Base-by-base conservation (phyloP, 106 monocot species). In the Agapanthus africanus region DNA sequence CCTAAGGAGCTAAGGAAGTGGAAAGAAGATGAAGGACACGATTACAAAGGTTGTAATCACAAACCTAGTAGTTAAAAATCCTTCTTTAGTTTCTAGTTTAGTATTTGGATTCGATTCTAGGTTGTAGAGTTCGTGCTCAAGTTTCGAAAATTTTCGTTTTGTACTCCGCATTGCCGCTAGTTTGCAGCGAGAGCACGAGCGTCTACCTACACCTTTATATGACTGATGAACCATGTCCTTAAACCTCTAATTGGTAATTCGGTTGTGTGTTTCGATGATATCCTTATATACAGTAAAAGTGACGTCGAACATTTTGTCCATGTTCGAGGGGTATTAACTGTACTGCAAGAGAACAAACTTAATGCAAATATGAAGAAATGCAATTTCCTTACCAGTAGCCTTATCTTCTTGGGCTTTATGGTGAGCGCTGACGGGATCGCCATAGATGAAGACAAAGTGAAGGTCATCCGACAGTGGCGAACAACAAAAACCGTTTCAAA, bases 211-310 rank as follows among this genome's bases (percentile, higher is more conserved):
- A 42, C 42, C 15, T 42, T 42, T 42, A 42, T 42, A 7, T 8
- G 15, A 42, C 10, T 42, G 15, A 42, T 42, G 42, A 42, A 42
- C 22, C 22, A 73, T 2, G 15, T 73, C 1, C 15, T 73, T 1
- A 44, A 26, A 16, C 25, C 8, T 28, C 63, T 34, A 2, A 49
- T 36, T 14, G 11, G 25, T 2, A 25, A 26, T 34, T 18, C 63
- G 9, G 65, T 66, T 8, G 37, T 54, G 1, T 74, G 64, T 11
- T 66, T 74, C 50, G 26, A 74, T 38, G 49, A 73, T 11, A 75
- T 67, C n/a, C 42, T 75, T 1, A 75, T 44, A 14, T 67, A 75
- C 33, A 75, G 59, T 44, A 16, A 56, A 1, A 38, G 4, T 0
- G 0, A 21, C 16, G 33, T 35, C 5, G 35, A 44, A 3, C 68